Base-by-base conservation (phyloP, 495 filamentous ascomycete species). In the Rhizodiscina lignyota region DNA sequence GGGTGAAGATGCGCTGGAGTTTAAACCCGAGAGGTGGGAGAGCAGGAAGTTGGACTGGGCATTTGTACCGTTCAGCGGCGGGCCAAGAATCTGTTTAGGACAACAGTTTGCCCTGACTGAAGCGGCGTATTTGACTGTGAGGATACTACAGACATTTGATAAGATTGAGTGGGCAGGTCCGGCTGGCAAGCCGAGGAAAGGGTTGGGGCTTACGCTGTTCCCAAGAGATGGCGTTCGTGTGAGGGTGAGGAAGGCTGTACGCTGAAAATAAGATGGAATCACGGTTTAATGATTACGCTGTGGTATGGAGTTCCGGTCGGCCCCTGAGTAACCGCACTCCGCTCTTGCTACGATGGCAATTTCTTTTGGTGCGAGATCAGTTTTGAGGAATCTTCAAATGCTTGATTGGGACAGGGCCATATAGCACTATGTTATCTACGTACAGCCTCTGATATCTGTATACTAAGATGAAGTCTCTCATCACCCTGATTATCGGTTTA, bases 31-130 rank as follows among this genome's bases (percentile, higher is more conserved):
- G 24, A 48, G 74, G 4, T 79, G 74, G 72, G 57, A 64, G 21
- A 41, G 42, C 6, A 60, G 61, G 45, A 58, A 61, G 38, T 71
- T 71, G 1, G 64, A 42, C 55, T 82, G 77, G 78, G 55, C 59
- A 23, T 74, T 68, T 44, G 47, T 73, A 12, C 70, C 72, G 0
- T 76, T 76, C 44, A 69, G 67, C 40, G 68, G 71, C n/a, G 70
- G 72, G 0, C 66, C 68, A 19, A 48, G 66, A 5, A 63, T 66
- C 17, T 60, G 55, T 29, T 44, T 60, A 17, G 55, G 54, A 2
- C 59, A 61, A 35, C 48, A 74, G 59, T 71, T 72, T 42, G 72
- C 70, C 10, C 52, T 74, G 48, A 71, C 63, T 0, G 67, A 75
- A 48, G 61, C 67, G n/a, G 52, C 52, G 1, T 69, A 66, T 35